Evolutionary conservation across 2,329 filamentous ascomycete species (phyloP).

Genomic region (Sporothrix brunneoviolacea): DNA sequence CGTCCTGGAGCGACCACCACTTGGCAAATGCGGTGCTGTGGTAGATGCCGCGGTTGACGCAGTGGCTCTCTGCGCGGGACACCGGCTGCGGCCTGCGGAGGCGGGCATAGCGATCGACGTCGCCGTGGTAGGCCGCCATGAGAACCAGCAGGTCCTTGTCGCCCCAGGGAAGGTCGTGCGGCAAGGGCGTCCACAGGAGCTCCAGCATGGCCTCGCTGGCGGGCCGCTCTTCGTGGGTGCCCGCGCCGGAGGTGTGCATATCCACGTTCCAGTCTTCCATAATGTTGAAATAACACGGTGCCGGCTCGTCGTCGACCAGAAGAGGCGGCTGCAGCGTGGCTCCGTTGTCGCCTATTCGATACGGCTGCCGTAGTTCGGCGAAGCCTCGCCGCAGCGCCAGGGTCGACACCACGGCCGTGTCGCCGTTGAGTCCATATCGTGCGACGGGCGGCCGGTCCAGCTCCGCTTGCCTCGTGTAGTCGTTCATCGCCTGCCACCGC

Average conservation of each 20-base stretch:
- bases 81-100: constrained; percentile 24
- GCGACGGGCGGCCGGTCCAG: constrained; percentile 2
- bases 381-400: too few relatives aligned
- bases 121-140: constrained; percentile 31
- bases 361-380: too few relatives aligned
- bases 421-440: constrained; percentile 27
- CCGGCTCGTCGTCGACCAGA: constrained; percentile 20
- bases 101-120: constrained; percentile 33
- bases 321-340: too few relatives aligned
- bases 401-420: too few relatives aligned
- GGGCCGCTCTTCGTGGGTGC: background rate
- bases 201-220: background rate
- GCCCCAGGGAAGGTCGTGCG: constrained; percentile 28
- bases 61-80: constrained; percentile 20
- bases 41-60: constrained; percentile 29
- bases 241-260: too few relatives aligned
- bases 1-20: constrained; percentile 21
- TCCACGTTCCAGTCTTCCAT: constrained; percentile 24
- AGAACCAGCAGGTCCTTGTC: constrained; percentile 33
- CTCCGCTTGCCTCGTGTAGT: constrained; percentile 27
- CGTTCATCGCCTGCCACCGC: constrained; percentile 30
- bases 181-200: constrained; percentile 28
- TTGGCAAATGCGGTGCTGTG: constrained; percentile 30
- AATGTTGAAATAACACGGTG: constrained; percentile 26
- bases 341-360: too few relatives aligned